phyloP scores from a whole-genome alignment of 148 eudicot genomes.

The Silene latifolia region DNA sequence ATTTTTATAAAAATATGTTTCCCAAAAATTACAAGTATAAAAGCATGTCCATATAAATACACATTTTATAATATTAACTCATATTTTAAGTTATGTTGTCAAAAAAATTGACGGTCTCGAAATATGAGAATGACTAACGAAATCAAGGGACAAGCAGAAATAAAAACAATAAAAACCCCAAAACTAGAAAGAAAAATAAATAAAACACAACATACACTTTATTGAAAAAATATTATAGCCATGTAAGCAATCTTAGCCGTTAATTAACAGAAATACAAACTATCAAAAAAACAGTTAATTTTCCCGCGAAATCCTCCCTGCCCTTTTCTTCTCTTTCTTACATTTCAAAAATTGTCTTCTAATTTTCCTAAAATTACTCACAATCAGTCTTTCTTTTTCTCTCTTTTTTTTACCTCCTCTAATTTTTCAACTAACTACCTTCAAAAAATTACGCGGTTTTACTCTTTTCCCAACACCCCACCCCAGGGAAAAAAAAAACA shows the following conservation, averaged over 20 bases:
- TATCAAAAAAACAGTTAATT: slow-evolving; percentile 17
- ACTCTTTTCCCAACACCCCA: slow-evolving; percentile 15
- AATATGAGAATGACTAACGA: no score
- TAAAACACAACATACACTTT: not conserved
- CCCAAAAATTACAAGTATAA: no score
- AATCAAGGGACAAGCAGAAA: not conserved
- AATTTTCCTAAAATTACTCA: slow-evolving; percentile 43
- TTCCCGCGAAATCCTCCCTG: slow-evolving; percentile 45
- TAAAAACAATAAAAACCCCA: not conserved
- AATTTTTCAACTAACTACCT: slow-evolving; percentile 16
- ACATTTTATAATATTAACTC: no score
- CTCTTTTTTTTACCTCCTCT: slow-evolving; percentile 9
- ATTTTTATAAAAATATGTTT: no score
- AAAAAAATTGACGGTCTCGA: no score
- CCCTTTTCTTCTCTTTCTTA: slow-evolving; percentile 17
- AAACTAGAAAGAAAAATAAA: not conserved
- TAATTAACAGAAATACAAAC: slow-evolving; percentile 4
- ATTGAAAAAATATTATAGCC: not conserved
- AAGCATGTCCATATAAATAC: no score
- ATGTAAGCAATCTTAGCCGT: slow-evolving; percentile 13
- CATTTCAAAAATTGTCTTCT: slow-evolving; percentile 10
- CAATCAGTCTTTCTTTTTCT: slow-evolving; percentile 27
- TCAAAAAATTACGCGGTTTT: slow-evolving; percentile 10
- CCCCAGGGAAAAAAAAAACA: slow-evolving; percentile 6
- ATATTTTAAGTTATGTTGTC: no score